phyloP scores from a whole-genome alignment of 257 asterid genomes.

The Ilex aquifolium region DNA sequence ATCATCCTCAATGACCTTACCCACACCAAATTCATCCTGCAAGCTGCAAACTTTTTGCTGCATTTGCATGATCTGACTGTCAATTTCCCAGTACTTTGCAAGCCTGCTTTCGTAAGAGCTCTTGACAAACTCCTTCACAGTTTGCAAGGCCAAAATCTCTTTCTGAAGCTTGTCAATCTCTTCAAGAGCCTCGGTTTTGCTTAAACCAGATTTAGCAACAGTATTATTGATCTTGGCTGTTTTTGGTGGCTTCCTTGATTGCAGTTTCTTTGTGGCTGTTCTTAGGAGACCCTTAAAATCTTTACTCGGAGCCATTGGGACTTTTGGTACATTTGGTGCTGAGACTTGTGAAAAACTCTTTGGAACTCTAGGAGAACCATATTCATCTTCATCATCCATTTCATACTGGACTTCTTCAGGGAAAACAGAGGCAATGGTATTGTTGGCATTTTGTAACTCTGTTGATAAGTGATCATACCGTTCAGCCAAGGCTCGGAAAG shows the following conservation, averaged over 20 bases:
- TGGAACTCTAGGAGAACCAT: conserved; percentile 15
- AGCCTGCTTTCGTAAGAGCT: conserved; percentile 76
- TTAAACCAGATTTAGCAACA: conserved; percentile 41
- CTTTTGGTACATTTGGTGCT: conserved; percentile 21
- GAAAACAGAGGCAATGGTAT: conserved; percentile 64
- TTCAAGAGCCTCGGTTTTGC: conserved; percentile 46
- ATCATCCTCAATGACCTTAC: conserved; percentile 50
- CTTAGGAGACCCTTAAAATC: conserved; percentile 47
- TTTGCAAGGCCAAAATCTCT: conserved; percentile 65
- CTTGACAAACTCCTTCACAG: conserved; percentile 78
- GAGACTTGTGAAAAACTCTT: conserved; percentile 21
- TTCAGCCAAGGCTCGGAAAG: conserved; percentile 71
- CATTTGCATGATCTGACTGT: conserved; percentile 66
- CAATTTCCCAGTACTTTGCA: conserved; percentile 62
- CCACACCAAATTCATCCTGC: conserved; percentile 64
- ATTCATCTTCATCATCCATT: conserved; percentile 55
- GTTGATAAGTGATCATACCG: conserved; percentile 82
- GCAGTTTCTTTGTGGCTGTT: conserved; percentile 44
- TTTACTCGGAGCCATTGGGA: conserved; percentile 52
- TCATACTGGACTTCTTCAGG: conserved; percentile 70
- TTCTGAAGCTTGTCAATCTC: conserved; percentile 78
- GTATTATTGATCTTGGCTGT: conserved; percentile 10
- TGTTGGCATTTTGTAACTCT: conserved; percentile 77
- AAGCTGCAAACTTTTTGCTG: conserved; percentile 59
- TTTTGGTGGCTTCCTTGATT: conserved; percentile 27